These are phyloP conservation scores for Monosporozyma aerobia DNA, from an alignment of 805 yeast species.

Conservation along the genomic window DNA sequence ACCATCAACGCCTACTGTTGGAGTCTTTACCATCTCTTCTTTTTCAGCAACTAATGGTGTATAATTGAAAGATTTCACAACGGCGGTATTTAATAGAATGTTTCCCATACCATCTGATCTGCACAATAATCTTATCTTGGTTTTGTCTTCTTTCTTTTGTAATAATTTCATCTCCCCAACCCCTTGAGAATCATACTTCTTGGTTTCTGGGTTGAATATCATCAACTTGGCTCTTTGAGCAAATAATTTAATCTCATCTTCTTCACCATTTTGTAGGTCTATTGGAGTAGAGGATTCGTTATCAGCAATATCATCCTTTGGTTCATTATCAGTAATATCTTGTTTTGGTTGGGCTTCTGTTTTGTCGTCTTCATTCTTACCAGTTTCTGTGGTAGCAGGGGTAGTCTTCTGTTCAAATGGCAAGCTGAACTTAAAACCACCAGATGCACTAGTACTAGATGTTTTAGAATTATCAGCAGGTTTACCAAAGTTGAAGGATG, in stretches of 20 bases:
- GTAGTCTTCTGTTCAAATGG: conserved; percentile 26
- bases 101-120: conserved; percentile 87
- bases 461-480: conserved; percentile 7
- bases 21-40: conserved; percentile 58
- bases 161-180: conserved; percentile 75
- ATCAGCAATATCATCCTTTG: conserved; percentile 24
- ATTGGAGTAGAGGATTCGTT: conserved; percentile 40
- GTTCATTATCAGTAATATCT: conserved; percentile 32
- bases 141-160: conserved; percentile 44
- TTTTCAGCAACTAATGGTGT: conserved; percentile 44
- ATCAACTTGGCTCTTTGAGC: conserved; percentile 65
- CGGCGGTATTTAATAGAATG: conserved; percentile 58
- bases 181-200: conserved; percentile 55
- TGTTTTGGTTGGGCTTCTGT: conserved; percentile 26
- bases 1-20: conserved; percentile 49
- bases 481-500: conserved; percentile 23
- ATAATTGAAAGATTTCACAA: conserved; percentile 52
- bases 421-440: conserved; percentile 28
- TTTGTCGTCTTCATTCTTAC: conserved; percentile 3
- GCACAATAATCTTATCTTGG: conserved; percentile 60
- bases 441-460: conserved; percentile 20
- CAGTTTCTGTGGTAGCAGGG: conserved; percentile 7
- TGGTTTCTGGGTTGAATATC: conserved; percentile 45
- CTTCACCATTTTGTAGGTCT: conserved; percentile 67
- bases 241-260: conserved; percentile 56